Conservation (phyloP, 2,329 filamentous ascomycete species). For the Pseudonectria buxi region DNA sequence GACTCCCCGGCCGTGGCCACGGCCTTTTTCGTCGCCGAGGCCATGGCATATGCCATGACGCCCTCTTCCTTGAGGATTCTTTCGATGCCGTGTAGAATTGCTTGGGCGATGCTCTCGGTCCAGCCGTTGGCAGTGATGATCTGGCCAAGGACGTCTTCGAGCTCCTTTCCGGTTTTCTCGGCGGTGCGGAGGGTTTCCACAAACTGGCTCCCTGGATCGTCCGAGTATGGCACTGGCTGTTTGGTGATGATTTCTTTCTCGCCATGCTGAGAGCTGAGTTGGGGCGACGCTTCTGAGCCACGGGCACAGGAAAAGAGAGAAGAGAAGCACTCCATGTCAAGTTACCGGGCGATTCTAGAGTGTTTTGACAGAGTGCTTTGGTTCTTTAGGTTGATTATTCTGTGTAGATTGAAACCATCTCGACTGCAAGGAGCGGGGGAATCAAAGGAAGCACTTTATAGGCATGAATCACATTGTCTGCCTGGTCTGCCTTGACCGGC, state of each 20-base stretch:
- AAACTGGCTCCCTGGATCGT: constrained; percentile 11
- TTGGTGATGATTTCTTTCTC: background rate
- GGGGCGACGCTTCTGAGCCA: no score
- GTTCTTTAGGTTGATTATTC: no score
- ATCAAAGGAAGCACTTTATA: no score
- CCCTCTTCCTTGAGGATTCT: constrained; percentile 8
- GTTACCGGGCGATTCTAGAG: no score
- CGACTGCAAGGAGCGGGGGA: no score
- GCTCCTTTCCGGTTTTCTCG: background rate
- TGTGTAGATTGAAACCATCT: no score
- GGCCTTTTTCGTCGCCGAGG: constrained; percentile 9
- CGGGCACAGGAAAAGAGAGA: no score
- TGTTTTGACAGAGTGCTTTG: no score
- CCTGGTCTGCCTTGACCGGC: no score
- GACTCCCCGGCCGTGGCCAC: constrained; percentile 8
- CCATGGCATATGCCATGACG: constrained; percentile 7
- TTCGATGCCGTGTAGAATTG: constrained; percentile 11
- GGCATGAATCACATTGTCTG: no score
- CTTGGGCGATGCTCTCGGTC: constrained; percentile 12
- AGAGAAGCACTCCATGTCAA: no score
- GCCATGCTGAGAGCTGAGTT: background rate
- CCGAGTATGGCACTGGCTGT: constrained; percentile 3
- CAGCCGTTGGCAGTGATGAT: constrained; percentile 10
- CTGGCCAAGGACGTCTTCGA: constrained; percentile 5
- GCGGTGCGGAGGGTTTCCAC: constrained; percentile 6